phyloP scores from a whole-genome alignment of 768 basidiomycete genomes.

The Hygrophoropsis aurantiaca region DNA sequence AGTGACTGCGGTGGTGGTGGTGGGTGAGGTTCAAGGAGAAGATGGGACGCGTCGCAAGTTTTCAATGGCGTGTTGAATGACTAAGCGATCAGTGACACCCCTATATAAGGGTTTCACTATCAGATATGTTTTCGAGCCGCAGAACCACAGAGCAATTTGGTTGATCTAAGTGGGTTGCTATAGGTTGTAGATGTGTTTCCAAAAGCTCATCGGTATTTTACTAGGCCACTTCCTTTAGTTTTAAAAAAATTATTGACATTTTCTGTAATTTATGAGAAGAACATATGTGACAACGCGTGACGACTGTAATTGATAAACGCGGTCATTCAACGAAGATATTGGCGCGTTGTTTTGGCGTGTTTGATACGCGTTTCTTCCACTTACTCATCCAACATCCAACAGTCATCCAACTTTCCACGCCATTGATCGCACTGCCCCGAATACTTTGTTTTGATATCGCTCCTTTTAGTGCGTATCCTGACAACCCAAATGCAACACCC shows the following conservation, averaged over 20 bases:
- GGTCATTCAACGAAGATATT: conserved; percentile 35
- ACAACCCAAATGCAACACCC: conserved; percentile 30
- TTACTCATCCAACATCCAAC: too few species aligned
- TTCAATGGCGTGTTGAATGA: conserved; percentile 24
- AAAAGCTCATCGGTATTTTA: too few species aligned
- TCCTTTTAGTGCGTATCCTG: not conserved
- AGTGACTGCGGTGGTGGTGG: conserved; percentile 10
- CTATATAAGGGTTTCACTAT: not conserved
- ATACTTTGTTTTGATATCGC: not conserved
- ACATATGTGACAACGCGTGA: too few species aligned
- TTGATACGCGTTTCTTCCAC: not conserved
- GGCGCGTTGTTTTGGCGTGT: conserved; percentile 22
- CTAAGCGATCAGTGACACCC: conserved; percentile 5
- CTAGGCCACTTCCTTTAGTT: too few species aligned
- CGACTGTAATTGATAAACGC: not conserved
- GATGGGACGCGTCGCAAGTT: conserved; percentile 28
- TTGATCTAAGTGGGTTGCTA: too few species aligned
- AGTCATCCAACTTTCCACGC: too few species aligned
- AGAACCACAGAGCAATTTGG: too few species aligned
- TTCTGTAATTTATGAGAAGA: too few species aligned
- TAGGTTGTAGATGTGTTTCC: too few species aligned
- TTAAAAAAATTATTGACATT: not conserved
- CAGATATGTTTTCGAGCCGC: too few species aligned
- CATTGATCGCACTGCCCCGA: too few species aligned
- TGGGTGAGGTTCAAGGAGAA: conserved; percentile 11